A percentile compares a stretch with the other conserved stretches of the same genome.
phyloP scores from a whole-genome alignment of 192 early-diverging fungal species.

The Helicostylum pulchrum region DNA sequence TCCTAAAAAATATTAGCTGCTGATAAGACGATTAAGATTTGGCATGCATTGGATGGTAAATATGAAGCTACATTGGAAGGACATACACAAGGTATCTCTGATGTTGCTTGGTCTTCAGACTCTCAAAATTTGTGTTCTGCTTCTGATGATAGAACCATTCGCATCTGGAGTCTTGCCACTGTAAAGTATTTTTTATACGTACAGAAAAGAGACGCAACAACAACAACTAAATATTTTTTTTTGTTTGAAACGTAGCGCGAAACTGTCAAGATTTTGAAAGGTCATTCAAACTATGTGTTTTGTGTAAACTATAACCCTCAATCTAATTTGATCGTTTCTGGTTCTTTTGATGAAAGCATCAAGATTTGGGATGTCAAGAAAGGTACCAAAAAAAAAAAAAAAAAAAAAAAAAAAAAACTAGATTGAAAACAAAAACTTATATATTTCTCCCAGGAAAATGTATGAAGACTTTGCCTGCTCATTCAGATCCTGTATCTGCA shows the following conservation, averaged over 20 bases:
- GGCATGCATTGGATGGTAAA: conserved; percentile 84
- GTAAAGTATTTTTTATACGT: too few species aligned
- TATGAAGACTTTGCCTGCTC: conserved; percentile 87
- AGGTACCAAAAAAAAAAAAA: conserved; percentile 41
- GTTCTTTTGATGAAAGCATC: conserved; percentile 97
- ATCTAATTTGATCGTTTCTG: conserved; percentile 91
- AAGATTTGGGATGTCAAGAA: conserved; percentile 94
- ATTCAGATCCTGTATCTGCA: conserved; percentile 93
- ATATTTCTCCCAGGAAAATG: conserved; percentile 63
- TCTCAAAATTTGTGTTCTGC: conserved; percentile 85
- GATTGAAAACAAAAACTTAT: not conserved
- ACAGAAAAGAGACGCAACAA: too few species aligned
- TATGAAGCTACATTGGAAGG: conserved; percentile 85
- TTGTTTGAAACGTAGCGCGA: conserved; percentile 42
- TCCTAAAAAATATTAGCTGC: conserved; percentile 57
- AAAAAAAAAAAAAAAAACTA: too few species aligned
- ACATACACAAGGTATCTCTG: conserved; percentile 90
- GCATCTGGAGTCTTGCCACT: conserved; percentile 84
- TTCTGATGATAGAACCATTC: conserved; percentile 93
- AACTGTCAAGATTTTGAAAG: conserved; percentile 73
- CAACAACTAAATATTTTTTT: not conserved
- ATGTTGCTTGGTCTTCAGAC: conserved; percentile 94
- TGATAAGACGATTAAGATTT: conserved; percentile 93
- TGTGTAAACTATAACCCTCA: conserved; percentile 96
- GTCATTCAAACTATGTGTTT: conserved; percentile 97